phyloP scores from a whole-genome alignment of 495 filamentous ascomycete genomes.

The Daldinia concentrica region DNA sequence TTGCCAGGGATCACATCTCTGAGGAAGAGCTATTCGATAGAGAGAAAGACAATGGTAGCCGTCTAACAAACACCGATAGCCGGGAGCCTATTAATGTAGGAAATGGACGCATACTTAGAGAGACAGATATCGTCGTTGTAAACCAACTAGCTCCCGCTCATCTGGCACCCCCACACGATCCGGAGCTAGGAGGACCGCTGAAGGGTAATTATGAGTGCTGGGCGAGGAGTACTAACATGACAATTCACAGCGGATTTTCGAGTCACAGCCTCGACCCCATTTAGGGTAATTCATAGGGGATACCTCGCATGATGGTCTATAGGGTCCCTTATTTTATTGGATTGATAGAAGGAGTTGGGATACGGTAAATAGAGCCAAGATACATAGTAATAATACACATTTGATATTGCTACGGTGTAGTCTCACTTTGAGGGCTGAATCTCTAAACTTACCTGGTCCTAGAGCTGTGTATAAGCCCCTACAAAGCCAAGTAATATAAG shows the following conservation, averaged over 20 bases:
- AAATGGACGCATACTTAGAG: constrained; percentile 10
- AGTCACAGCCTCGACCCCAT: not conserved
- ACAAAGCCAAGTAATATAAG: too few relatives aligned
- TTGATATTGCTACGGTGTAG: too few relatives aligned
- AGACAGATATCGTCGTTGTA: constrained; percentile 17
- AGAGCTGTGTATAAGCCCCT: too few relatives aligned
- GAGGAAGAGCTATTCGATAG: not conserved
- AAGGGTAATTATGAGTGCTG: constrained; percentile 7
- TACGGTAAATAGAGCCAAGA: too few relatives aligned
- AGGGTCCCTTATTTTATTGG: too few relatives aligned
- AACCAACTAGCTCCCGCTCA: constrained; percentile 20
- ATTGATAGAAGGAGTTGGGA: too few relatives aligned
- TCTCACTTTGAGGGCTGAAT: too few relatives aligned
- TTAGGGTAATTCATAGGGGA: not conserved
- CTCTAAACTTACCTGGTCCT: too few relatives aligned
- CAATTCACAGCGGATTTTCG: not conserved
- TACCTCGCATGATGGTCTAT: too few relatives aligned
- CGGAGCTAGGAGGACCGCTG: not conserved
- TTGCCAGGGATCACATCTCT: constrained; percentile 1
- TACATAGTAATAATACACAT: too few relatives aligned
- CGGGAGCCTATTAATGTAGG: not conserved
- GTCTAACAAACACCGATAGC: not conserved
- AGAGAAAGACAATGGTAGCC: not conserved
- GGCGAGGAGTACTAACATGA: not conserved
- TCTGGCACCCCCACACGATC: not conserved